Percentiles rank a stretch among this genome's conserved stretches.
These are phyloP conservation scores for Rugonectria rugulosa DNA, from an alignment of 2,329 filamentous ascomycete species.

Conservation along the genomic window DNA sequence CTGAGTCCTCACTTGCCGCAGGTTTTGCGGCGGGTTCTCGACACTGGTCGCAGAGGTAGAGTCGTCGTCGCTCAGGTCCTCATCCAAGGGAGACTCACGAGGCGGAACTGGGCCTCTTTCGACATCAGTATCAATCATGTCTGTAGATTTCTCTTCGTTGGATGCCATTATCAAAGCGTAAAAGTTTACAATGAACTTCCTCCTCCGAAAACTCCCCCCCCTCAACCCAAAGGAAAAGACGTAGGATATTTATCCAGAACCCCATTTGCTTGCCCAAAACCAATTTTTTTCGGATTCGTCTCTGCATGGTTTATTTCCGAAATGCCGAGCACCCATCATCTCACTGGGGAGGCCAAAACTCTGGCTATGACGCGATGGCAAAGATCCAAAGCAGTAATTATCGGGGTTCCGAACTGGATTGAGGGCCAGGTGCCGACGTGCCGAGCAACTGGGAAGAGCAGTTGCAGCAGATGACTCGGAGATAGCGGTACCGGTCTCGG, in stretches of 20 bases:
- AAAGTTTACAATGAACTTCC: not conserved
- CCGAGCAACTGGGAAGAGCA: not conserved
- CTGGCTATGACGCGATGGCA: conserved; percentile 12
- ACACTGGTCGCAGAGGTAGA: not conserved
- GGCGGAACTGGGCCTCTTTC: not conserved
- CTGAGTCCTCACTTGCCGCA: not conserved
- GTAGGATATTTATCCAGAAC: not conserved
- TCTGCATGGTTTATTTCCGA: conserved; percentile 5
- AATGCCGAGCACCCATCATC: conserved; percentile 2
- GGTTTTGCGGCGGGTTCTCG: not conserved
- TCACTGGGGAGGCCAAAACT: not conserved
- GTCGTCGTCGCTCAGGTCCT: not conserved
- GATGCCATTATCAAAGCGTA: not conserved
- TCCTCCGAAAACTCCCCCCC: not conserved
- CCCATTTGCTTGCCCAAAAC: not conserved
- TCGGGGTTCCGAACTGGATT: conserved; percentile 1
- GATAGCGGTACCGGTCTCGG: conserved; percentile 14
- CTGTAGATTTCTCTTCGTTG: not conserved
- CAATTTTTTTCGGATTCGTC: not conserved
- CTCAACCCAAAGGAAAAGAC: not conserved
- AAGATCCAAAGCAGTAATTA: not conserved
- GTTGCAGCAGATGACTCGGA: conserved; percentile 5
- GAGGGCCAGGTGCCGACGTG: not conserved
- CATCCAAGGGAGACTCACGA: not conserved
- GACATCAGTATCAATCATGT: not conserved